Conservation (phyloP, 257 asterid species). For the Mentha longifolia region DNA sequence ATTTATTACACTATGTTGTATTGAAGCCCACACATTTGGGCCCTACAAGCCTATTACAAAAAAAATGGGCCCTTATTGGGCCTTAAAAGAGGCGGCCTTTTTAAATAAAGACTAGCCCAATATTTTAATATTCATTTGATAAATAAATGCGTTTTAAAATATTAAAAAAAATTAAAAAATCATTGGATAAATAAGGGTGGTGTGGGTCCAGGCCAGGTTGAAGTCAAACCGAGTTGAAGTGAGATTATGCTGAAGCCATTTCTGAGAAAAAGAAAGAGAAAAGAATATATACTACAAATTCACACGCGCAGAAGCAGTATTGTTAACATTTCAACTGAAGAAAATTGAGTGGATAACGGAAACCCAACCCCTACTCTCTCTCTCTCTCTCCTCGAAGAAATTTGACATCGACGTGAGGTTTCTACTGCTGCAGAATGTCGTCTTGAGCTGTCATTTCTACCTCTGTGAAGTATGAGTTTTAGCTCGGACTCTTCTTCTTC, state of each 20-base stretch:
- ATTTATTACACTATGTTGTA: neutral
- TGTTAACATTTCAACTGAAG: neutral
- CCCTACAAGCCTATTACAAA: neutral
- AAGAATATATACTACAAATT: neutral
- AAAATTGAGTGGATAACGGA: slow-evolving; percentile 40
- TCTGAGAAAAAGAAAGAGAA: too few species aligned
- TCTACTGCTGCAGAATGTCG: slow-evolving; percentile 30
- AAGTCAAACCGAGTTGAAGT: too few species aligned
- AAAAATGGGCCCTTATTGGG: neutral
- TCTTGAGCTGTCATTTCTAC: slow-evolving; percentile 41
- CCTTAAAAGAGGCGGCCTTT: neutral
- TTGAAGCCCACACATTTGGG: neutral
- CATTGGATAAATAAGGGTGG: too few species aligned
- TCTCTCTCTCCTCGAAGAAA: slow-evolving; percentile 12
- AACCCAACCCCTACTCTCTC: slow-evolving; percentile 31
- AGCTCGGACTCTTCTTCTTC: slow-evolving; percentile 42
- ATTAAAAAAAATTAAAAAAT: too few species aligned
- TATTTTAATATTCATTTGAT: too few species aligned
- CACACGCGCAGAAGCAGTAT: neutral
- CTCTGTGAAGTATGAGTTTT: slow-evolving; percentile 45
- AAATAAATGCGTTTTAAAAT: too few species aligned
- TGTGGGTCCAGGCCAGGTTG: too few species aligned
- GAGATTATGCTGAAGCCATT: too few species aligned
- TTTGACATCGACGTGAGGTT: slow-evolving; percentile 1
- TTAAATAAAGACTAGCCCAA: neutral